Conservation (phyloP, 495 filamentous ascomycete species). For the Hypoxylon crocopeplum region DNA sequence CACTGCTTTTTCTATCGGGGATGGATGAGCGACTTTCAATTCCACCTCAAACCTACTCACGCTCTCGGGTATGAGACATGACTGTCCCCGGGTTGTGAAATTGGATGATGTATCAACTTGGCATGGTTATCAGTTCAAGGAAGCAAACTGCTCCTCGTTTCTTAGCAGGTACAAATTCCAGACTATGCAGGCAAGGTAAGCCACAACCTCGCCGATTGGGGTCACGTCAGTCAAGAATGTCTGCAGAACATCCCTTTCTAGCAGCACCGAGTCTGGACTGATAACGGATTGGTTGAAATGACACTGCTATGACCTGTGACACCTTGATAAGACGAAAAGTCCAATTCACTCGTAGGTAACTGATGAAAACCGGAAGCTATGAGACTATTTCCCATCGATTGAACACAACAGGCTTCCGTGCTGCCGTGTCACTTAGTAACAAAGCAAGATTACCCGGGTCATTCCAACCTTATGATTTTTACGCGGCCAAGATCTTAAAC, state of each 20-base stretch:
- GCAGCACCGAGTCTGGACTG: background rate
- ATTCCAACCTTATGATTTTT: no score
- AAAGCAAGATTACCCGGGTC: no score
- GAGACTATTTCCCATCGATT: no score
- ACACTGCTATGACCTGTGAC: slow-evolving; percentile 7
- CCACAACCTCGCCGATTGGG: background rate
- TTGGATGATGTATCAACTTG: no score
- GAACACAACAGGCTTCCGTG: no score
- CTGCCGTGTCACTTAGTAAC: no score
- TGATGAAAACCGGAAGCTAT: no score
- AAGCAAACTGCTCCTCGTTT: background rate
- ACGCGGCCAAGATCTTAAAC: no score
- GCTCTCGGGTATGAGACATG: no score
- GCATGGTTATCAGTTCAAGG: background rate
- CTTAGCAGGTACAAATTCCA: background rate
- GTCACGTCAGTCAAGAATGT: background rate
- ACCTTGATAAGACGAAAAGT: slow-evolving; percentile 1
- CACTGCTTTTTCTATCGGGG: background rate
- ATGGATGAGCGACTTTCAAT: background rate
- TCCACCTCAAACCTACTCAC: background rate
- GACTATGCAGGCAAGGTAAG: background rate
- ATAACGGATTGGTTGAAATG: background rate
- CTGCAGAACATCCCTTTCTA: background rate
- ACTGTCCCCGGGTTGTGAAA: no score
- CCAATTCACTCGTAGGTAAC: no score